A percentile compares a stretch with the other conserved stretches of the same genome.
phyloP scores from a whole-genome alignment of 1,139 yeast genomes.

The Debaryomycetaceae sp. region DNA sequence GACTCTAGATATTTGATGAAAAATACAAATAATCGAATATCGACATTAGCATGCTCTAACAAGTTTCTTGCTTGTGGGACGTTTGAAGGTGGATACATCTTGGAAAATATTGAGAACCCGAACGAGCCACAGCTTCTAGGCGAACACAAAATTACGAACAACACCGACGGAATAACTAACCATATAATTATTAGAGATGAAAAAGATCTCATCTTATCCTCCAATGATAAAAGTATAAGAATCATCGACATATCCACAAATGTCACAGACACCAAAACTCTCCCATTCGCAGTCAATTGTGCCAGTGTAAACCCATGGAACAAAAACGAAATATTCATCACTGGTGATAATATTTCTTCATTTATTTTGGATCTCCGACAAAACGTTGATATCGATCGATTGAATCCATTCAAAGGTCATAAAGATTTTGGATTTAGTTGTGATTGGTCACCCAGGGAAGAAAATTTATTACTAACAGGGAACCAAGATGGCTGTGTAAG shows the following conservation, averaged over 20 bases:
- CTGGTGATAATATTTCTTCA: constrained; percentile 49
- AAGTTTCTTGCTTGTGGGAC: constrained; percentile 52
- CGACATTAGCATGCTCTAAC: constrained; percentile 46
- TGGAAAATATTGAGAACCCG: constrained; percentile 29
- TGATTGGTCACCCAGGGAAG: constrained; percentile 51
- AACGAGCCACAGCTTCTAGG: constrained; percentile 22
- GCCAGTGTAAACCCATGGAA: constrained; percentile 37
- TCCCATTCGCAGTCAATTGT: constrained; percentile 54
- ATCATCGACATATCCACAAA: constrained; percentile 31
- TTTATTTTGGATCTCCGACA: constrained; percentile 44
- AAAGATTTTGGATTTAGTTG: constrained; percentile 57
- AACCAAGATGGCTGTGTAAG: constrained; percentile 60
- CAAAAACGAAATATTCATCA: constrained; percentile 37
- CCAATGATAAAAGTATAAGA: constrained; percentile 47
- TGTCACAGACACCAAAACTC: constrained; percentile 10
- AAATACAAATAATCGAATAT: constrained; percentile 39
- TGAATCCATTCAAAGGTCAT: constrained; percentile 38
- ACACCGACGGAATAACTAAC: constrained; percentile 54
- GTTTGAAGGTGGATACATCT: constrained; percentile 49
- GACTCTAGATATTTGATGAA: constrained; percentile 32
- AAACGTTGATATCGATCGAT: constrained; percentile 10
- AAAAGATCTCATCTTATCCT: constrained; percentile 34
- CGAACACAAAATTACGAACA: constrained; percentile 40
- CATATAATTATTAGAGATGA: constrained; percentile 37
- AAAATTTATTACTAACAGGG: constrained; percentile 49